Evolutionary conservation across 2,329 filamentous ascomycete species (phyloP), one percentile per base, ranked within the genome.

Genomic region (Alternaria burnsii): DNA sequence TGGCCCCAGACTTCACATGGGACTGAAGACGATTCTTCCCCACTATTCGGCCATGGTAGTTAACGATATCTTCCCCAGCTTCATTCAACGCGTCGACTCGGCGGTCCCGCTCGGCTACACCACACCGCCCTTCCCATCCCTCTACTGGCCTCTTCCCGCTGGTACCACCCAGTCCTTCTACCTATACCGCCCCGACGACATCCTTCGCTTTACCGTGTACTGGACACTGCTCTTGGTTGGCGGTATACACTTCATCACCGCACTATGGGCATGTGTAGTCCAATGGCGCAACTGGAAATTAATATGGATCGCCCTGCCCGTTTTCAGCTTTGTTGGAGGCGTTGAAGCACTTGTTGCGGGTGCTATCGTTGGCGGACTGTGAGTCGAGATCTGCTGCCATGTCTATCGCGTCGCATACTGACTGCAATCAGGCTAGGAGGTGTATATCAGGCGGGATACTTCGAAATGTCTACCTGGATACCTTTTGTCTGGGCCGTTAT

Each of bases 401-500:
- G 5, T 8, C 7, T n/a, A 5, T 14, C 1, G n/a, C 26, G 56
- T 57, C 30, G 11, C 12, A 24, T 47, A 52, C 63, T 68, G 53
- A 67, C 54, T 20, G 6, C 18, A 2, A 4, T 44, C 55, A 94
- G 91, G 50, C 82, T 96, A 20, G 92, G 91, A 12, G 91, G 90
- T 9, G 87, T 94, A 36, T 97, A 97, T 75, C 87, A 88, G 69
- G 87, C 90, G 3, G 94, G 93, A 43, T 92, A 90, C 78, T 97
- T 94, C 76, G 85, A 89, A 71, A 95, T 97, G 93, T 94, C 93
- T 46, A 97, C 94, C 0, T 97, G 93, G 93, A 91, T 97, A 52
- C 94, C 94, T 0, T 91, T 95, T 72, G 86, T 94, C 22, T 97
- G 94, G 94, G 92, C 88, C 1, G 85, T 92, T 73, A 90, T 94